Base-by-base conservation (phyloP, 1,139 yeast species). In the Pichia terricola region DNA sequence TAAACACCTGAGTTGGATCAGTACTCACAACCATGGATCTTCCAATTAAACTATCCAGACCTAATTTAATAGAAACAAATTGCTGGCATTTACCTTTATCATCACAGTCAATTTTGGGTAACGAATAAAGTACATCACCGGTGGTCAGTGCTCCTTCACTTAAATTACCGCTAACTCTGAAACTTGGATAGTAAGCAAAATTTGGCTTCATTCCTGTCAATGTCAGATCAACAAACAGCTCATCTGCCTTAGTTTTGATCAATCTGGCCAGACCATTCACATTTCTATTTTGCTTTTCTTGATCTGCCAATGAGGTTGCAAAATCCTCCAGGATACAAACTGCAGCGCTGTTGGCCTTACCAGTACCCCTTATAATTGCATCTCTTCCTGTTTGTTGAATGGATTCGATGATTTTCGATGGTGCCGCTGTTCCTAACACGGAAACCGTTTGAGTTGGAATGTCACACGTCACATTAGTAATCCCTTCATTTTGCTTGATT, bases 301-400 rank as follows among this genome's bases (percentile, higher is more conserved):
- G 11, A 22, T 27, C 34, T 6, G 40, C 37, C n/a, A 35, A 9
- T 11, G 66, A 64, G 1, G 51, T 60, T 46, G 70, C 77, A 56
- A 81, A 83, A 22, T 84, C 73, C 59, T 91, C 97, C 46, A 89
- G 65, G 40, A 89, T 89, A 52, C 94, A 80, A 31, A 89, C 97
- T 0, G 95, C 96, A 0, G 96, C 95, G 28, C 89, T 76, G 59
- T 89, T 81, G 26, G 94, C 81, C 44, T 70, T 70, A 2, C 97
- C 97, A 0, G 96, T 79, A 5, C 98, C 98, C 50, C 97, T 71
- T 34, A 89, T 81, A 51, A 89, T 85, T 8, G 95, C 95, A 59
- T 89, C 96, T 53, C 78, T 76, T 2, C 96, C 96, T 4, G 79
- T 79, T 2, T 59, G 56, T 60, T 82, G 89, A 47, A 86, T 77